A percentile compares a stretch with the other conserved stretches of the same genome.
phyloP scores from a whole-genome alignment of 495 filamentous ascomycete genomes.

The Lentithecium fluviatile region DNA sequence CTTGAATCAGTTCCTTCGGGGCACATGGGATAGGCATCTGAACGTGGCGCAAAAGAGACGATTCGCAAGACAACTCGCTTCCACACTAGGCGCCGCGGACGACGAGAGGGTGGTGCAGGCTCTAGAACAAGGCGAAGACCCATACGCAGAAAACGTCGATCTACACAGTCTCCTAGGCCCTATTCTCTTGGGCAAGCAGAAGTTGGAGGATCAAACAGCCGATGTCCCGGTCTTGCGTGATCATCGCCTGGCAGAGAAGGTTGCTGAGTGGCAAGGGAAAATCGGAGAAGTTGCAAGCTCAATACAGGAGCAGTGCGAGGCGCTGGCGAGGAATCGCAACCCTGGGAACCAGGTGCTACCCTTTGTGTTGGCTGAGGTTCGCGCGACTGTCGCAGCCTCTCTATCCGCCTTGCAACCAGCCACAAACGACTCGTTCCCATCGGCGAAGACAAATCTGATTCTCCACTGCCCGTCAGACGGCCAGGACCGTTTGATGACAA shows the following conservation, averaged over 20 bases:
- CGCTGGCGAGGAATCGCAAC: background rate
- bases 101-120: background rate
- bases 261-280: too few relatives aligned
- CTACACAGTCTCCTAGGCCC: background rate
- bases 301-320: background rate
- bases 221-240: too few relatives aligned
- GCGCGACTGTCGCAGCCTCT: constrained; percentile 25
- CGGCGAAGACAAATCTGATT: constrained; percentile 61
- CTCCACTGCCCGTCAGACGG: constrained; percentile 65
- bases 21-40: constrained; percentile 3
- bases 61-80: constrained; percentile 5
- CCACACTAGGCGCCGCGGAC: background rate
- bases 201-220: too few relatives aligned
- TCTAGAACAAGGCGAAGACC: background rate
- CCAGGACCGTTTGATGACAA: constrained; percentile 56
- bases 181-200: too few relatives aligned
- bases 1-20: background rate
- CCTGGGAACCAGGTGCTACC: constrained; percentile 23
- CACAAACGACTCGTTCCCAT: constrained; percentile 42
- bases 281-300: too few relatives aligned
- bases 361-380: constrained; percentile 27
- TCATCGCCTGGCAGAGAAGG: too few relatives aligned
- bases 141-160: background rate
- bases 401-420: constrained; percentile 16
- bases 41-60: constrained; percentile 9